Conservation (phyloP, 2,329 filamentous ascomycete genomes). For the Leptosphaerulina australis region DNA sequence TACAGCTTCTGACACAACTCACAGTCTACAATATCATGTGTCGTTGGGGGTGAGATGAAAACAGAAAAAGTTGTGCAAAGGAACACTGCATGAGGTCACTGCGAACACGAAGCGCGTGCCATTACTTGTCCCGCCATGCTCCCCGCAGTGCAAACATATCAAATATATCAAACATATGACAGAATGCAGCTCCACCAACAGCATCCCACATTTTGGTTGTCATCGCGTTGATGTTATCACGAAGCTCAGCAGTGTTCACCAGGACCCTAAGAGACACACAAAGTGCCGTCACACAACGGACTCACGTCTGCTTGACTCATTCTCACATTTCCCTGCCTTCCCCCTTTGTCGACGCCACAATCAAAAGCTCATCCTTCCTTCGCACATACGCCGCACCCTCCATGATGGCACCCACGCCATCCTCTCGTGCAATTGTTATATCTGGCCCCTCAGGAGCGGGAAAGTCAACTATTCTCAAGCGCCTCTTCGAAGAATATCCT, state of each 20-base stretch:
- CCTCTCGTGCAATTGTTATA: constrained; percentile 65
- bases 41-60: background rate
- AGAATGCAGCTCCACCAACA: constrained; percentile 16
- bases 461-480: constrained; percentile 79
- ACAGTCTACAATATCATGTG: background rate
- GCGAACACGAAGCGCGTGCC: constrained; percentile 41
- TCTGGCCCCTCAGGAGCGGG: constrained; percentile 80
- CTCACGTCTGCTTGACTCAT: constrained; percentile 11
- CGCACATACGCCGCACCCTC: constrained; percentile 13
- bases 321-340: background rate
- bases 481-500: constrained; percentile 70
- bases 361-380: background rate
- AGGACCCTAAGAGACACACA: constrained; percentile 16
- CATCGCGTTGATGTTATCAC: constrained; percentile 37
- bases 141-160: constrained; percentile 38
- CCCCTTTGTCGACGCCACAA: background rate
- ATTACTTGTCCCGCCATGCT: constrained; percentile 29
- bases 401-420: constrained; percentile 22
- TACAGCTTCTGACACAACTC: background rate
- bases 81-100: constrained; percentile 35
- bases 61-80: constrained; percentile 1
- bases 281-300: constrained; percentile 1
- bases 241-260: constrained; percentile 16
- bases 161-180: too few relatives aligned
- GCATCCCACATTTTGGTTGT: constrained; percentile 18